Base-by-base conservation (phyloP, 208 protist species). In the Crithidia fasciculata region DNA sequence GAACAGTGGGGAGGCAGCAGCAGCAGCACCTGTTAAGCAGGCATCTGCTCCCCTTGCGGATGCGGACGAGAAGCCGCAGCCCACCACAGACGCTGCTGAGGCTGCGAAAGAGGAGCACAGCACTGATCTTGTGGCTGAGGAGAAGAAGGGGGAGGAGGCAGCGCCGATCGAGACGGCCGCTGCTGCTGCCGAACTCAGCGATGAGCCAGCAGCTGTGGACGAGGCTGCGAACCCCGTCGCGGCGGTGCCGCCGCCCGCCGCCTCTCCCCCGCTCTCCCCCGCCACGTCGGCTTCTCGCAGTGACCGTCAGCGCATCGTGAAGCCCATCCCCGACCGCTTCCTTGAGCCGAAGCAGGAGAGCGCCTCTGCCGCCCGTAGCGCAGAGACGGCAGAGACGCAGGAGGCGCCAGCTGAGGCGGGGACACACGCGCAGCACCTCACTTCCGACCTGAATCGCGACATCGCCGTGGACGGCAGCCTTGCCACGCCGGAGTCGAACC, bases 381-480 rank as follows among this genome's bases (percentile, higher is more conserved):
- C 9, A 37, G 43, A 4, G 41, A 15, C 37, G 15, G 1, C 5
- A 7, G 28, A 66, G 15, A 16, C 45, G 8, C 13, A 57, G 16
- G 15, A 55, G 37, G 15, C 8, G 5, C 5, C 12, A 4, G 57
- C 12, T 0, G 18, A 61, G 39, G 28, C 19, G 28, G 19, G 43
- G 5, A 40, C 59, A 55, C 9, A 49, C 45, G 45, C 7, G 61
- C 45, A 12, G 5, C 28, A 13, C 0, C 8, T 3, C 4, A 57
- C 16, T 5, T 12, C 37, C 9, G 62, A 55, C 37, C 19, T 49
- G 37, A 5, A 55, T 4, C 62, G 50, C 37, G 62, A 68, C n/a
- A 45, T 66, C 36, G 37, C 47, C 49, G 62, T 55, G 10, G 62
- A 68, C 37, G 62, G 41, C 60, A 47, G 57, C 59, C 19, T 62